Conservation (phyloP, 495 filamentous ascomycete species). For the Penicillium atrosanguineum region DNA sequence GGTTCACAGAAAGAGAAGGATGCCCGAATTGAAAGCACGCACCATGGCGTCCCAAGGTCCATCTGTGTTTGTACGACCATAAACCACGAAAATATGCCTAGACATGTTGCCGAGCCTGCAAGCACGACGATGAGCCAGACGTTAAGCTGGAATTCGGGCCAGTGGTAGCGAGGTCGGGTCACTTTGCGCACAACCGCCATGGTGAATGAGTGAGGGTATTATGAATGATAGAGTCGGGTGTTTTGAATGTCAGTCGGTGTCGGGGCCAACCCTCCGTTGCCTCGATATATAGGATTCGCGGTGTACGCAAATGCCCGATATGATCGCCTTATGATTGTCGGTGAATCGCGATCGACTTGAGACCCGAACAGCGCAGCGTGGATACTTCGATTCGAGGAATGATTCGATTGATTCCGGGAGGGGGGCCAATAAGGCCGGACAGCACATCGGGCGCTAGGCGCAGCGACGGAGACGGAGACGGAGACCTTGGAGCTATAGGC, state of each 20-base stretch:
- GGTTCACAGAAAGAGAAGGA: background rate
- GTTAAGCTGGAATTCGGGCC: conserved; percentile 91
- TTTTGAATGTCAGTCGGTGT: background rate
- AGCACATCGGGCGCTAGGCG: conserved; percentile 28
- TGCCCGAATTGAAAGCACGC: conserved; percentile 24
- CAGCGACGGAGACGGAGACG: conserved; percentile 3
- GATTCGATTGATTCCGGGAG: conserved; percentile 3
- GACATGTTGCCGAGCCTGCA: conserved; percentile 68
- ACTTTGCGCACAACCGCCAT: conserved; percentile 28
- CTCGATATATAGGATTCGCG: background rate
- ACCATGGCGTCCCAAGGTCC: conserved; percentile 78
- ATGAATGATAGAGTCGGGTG: background rate
- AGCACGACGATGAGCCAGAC: conserved; percentile 91
- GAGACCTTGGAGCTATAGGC: background rate
- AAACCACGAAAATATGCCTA: conserved; percentile 86
- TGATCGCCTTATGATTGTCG: background rate
- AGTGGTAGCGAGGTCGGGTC: conserved; percentile 72
- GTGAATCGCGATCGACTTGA: background rate
- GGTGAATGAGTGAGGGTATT: conserved; percentile 1
- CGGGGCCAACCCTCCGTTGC: background rate
- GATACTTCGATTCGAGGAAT: conserved; percentile 2
- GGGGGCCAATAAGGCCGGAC: conserved; percentile 19
- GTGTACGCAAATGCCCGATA: background rate
- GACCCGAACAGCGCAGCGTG: background rate
- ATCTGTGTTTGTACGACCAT: conserved; percentile 74